phyloP scores from a whole-genome alignment of 257 asterid species.

The Solanum corneliomulleri region DNA sequence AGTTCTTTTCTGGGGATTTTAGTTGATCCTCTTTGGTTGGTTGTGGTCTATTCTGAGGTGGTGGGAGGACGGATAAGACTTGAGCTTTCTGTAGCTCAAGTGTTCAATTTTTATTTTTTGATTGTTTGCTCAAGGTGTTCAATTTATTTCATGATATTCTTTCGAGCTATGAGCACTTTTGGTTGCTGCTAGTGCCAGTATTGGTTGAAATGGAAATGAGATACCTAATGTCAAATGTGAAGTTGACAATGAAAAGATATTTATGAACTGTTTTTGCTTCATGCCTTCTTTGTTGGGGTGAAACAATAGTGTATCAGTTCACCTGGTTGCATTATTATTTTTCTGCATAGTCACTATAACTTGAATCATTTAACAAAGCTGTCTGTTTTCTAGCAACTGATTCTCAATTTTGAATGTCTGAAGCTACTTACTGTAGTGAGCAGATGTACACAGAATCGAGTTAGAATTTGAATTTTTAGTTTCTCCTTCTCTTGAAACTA shows the following conservation, averaged over 20 bases:
- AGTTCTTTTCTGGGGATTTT: background rate
- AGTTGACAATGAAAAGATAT: background rate
- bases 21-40: background rate
- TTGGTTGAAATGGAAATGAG: background rate
- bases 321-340: background rate
- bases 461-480: background rate
- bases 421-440: background rate
- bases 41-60: background rate
- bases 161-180: background rate
- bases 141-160: background rate
- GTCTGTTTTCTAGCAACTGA: background rate
- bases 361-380: background rate
- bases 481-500: background rate
- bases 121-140: background rate
- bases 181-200: background rate
- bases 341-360: background rate
- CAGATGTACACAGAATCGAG: background rate
- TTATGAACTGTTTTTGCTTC: background rate
- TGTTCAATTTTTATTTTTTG: background rate
- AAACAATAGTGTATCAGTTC: background rate
- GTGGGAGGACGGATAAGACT: background rate
- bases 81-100: background rate
- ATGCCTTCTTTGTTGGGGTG: background rate
- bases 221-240: background rate
- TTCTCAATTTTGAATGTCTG: background rate